Evolutionary conservation across 1,139 yeast species (phyloP), one percentile per base, ranked within the genome.

Genomic region (Magnusiomyces fungicola): DNA sequence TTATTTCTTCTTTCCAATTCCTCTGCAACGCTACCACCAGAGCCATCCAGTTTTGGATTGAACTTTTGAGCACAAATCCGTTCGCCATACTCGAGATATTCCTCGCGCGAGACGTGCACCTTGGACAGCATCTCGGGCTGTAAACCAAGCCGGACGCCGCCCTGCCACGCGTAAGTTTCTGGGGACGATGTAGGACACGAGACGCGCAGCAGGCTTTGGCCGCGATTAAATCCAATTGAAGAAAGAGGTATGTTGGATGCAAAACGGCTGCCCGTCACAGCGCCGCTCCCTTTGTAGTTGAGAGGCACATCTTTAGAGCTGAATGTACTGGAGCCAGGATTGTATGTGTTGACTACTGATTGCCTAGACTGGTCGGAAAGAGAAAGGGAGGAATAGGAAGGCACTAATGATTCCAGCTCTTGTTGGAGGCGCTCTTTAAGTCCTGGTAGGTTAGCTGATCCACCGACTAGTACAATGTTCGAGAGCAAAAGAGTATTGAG

Each of bases 81-180:
- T n/a, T 82, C 74, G 0, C 97, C 97, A 61, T 86, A 84, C 65
- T 90, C 97, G 58, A 79, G 75, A 61, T 89, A 90, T 50, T 90
- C 97, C 53, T 80, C 79, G 54, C 80, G 79, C 1, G 94, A 75
- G 23, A 90, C 80, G 53, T 79, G 73, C 7, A 83, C 76, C 47
- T 76, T 73, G 12, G 71, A 69, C 53, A 83, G 76, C 48, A 66
- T 57, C 0, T 70, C 72, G 1, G 76, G 79, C 38, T 76, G 73
- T 1, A 67, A 62, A 21, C 80, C 76, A 52, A 90, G 75, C 19
- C 67, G 63, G 12, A 73, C 68, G 30, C 83, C 85, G 12, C 83
- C 76, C 44, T 69, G 64, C 82, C 84, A 81, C 0, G 81, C 80
- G 52, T 72, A 70, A 2, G 71, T 61, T 3, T 68, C 65, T 5